Percentiles rank a stretch among this genome's conserved stretches.
These are phyloP conservation scores for Aspergillus caelatus DNA, from an alignment of 2,329 filamentous ascomycete genomes.

Conservation along the genomic window DNA sequence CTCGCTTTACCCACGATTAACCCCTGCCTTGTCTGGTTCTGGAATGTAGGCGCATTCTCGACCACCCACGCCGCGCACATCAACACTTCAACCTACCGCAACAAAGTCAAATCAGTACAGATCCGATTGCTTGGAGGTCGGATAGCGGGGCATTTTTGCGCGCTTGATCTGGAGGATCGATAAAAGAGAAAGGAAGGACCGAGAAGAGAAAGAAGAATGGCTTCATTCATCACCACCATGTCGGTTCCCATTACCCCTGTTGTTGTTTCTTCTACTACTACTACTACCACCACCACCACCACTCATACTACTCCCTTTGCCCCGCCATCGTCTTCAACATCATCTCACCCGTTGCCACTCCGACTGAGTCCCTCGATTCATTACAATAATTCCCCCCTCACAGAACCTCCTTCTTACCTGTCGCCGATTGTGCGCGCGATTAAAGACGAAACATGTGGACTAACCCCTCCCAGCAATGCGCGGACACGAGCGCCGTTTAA, in stretches of 20 bases:
- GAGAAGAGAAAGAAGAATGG: constrained; percentile 53
- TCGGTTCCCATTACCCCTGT: constrained; percentile 57
- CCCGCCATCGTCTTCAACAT: constrained; percentile 20
- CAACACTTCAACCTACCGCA: constrained; percentile 11
- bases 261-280: constrained; percentile 31
- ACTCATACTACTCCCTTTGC: constrained; percentile 27
- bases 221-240: constrained; percentile 81
- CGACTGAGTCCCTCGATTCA: constrained; percentile 30
- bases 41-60: constrained; percentile 29
- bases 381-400: constrained; percentile 32
- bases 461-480: constrained; percentile 68
- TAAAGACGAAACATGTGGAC: constrained; percentile 43
- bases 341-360: constrained; percentile 21
- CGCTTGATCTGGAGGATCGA: background rate
- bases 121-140: background rate
- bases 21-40: constrained; percentile 12
- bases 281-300: too few relatives aligned
- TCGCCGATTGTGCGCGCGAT: constrained; percentile 39
- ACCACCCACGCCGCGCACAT: constrained; percentile 19
- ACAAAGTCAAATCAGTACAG: background rate
- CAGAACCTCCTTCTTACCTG: constrained; percentile 38
- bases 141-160: background rate
- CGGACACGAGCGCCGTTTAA: constrained; percentile 90
- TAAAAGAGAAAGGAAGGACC: background rate
- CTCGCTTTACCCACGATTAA: background rate